Evolutionary conservation across 768 basidiomycete species (phyloP).

Genomic region (Pseudohyphozyma bogoriensis): DNA sequence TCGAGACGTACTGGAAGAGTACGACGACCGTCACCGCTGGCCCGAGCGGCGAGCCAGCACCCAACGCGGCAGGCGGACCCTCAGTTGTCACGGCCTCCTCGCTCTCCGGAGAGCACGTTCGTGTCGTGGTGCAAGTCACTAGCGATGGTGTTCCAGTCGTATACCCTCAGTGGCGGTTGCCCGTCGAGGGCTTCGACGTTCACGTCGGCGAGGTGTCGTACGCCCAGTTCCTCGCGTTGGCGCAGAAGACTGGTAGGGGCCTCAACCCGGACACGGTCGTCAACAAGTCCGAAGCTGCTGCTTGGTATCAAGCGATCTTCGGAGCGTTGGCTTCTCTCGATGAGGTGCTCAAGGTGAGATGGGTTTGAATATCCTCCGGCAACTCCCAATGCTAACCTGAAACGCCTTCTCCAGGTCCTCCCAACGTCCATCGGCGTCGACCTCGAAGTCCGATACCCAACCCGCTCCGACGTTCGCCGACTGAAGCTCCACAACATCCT

Average conservation of each 20-base stretch:
- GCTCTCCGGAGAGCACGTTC: slow-evolving; percentile 75
- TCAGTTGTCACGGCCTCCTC: slow-evolving; percentile 67
- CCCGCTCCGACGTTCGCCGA: slow-evolving; percentile 44
- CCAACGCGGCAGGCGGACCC: slow-evolving; percentile 17
- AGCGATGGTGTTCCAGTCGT: slow-evolving; percentile 82
- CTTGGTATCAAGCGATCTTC: slow-evolving; percentile 39
- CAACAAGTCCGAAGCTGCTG: slow-evolving; percentile 27
- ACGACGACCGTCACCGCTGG: slow-evolving; percentile 41
- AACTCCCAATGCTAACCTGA: not conserved
- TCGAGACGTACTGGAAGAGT: slow-evolving; percentile 99
- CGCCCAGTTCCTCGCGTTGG: slow-evolving; percentile 64
- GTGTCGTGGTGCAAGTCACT: slow-evolving; percentile 81
- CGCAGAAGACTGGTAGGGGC: slow-evolving; percentile 45
- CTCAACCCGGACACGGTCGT: slow-evolving; percentile 34
- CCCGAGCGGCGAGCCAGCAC: slow-evolving; percentile 24
- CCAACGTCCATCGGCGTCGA: slow-evolving; percentile 55
- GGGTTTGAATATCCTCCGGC: not conserved
- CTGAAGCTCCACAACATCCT: slow-evolving; percentile 47
- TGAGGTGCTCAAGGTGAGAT: slow-evolving; percentile 60
- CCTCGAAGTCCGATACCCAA: slow-evolving; percentile 71
- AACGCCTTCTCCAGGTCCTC: slow-evolving; percentile 42
- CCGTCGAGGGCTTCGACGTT: slow-evolving; percentile 61
- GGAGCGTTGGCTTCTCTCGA: slow-evolving; percentile 57
- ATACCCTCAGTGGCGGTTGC: slow-evolving; percentile 64
- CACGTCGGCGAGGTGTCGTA: slow-evolving; percentile 75